phyloP scores from a whole-genome alignment of 176 grass and related monocot species.

The Ensete glaucum region DNA sequence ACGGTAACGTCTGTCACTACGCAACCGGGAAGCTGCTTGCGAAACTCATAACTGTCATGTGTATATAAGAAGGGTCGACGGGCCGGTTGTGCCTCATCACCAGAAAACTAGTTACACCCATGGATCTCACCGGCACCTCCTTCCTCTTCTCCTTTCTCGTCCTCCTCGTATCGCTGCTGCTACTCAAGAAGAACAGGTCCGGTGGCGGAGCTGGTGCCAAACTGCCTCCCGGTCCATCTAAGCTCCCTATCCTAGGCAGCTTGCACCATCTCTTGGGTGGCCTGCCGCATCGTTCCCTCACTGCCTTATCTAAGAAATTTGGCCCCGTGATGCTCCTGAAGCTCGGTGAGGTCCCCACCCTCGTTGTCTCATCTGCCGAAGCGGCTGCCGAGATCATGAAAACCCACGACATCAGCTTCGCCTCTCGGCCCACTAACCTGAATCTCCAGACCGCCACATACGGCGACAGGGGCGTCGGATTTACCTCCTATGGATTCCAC shows the following conservation, averaged over 20 bases:
- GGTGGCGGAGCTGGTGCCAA: conserved; percentile 6
- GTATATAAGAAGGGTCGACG: no score
- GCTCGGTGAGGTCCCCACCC: conserved; percentile 33
- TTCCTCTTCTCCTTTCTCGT: no score
- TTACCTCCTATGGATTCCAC: conserved; percentile 36
- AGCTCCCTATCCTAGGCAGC: conserved; percentile 40
- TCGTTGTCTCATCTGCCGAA: conserved; percentile 34
- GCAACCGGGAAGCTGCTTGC: no score
- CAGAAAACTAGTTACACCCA: no score
- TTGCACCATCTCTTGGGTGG: conserved; percentile 38
- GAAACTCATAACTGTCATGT: no score
- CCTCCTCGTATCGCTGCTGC: conserved; percentile 4
- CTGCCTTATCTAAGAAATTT: conserved; percentile 19
- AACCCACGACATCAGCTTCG: conserved; percentile 42
- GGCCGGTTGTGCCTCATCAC: no score
- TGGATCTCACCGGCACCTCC: no score
- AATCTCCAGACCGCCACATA: conserved; percentile 16
- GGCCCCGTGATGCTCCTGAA: conserved; percentile 46
- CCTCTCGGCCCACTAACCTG: conserved; percentile 19
- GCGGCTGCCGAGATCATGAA: conserved; percentile 48
- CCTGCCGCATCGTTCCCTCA: conserved; percentile 35
- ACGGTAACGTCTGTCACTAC: no score
- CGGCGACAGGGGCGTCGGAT: conserved; percentile 30
- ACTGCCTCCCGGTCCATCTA: conserved; percentile 17
- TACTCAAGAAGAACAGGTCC: neutral